Evolutionary conservation across 2,329 filamentous ascomycete genomes (phyloP).

Genomic region (Aspergillus transmontanensis): DNA sequence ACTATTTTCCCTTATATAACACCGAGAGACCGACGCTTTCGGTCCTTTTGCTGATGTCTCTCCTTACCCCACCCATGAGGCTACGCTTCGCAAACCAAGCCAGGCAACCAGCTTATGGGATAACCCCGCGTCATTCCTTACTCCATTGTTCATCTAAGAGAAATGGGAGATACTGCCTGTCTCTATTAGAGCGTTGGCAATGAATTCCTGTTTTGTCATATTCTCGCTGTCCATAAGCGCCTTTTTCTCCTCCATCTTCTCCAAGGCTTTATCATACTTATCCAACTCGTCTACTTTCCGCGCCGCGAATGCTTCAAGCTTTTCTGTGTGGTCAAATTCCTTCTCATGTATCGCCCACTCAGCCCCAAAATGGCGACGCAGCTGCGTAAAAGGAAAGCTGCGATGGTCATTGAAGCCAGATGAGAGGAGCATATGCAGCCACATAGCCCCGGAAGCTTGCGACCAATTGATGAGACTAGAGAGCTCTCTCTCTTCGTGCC

Average conservation of each 20-base stretch:
- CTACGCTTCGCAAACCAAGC: no score
- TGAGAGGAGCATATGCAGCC: constrained; percentile 39
- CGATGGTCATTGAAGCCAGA: constrained; percentile 34
- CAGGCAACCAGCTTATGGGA: no score
- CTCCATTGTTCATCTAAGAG: no score
- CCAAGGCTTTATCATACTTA: constrained; percentile 34
- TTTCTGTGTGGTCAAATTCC: constrained; percentile 18
- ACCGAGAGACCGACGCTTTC: no score
- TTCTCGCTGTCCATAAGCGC: constrained; percentile 30
- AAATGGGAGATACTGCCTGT: no score
- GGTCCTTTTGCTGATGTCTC: no score
- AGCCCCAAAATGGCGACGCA: constrained; percentile 23
- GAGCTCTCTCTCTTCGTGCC: constrained; percentile 28
- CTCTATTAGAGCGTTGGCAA: constrained; percentile 10
- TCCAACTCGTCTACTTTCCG: constrained; percentile 32
- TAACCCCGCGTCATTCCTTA: no score
- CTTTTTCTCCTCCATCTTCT: constrained; percentile 33
- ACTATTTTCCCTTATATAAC: no score
- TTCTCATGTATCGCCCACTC: constrained; percentile 27
- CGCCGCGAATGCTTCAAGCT: constrained; percentile 27
- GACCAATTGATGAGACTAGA: constrained; percentile 39
- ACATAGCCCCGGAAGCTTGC: constrained; percentile 37
- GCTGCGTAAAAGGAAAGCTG: constrained; percentile 35
- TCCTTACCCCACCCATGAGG: no score
- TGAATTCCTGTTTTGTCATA: constrained; percentile 30